phyloP scores from a whole-genome alignment of 31 red algal species.

The Endocladia muricata region DNA sequence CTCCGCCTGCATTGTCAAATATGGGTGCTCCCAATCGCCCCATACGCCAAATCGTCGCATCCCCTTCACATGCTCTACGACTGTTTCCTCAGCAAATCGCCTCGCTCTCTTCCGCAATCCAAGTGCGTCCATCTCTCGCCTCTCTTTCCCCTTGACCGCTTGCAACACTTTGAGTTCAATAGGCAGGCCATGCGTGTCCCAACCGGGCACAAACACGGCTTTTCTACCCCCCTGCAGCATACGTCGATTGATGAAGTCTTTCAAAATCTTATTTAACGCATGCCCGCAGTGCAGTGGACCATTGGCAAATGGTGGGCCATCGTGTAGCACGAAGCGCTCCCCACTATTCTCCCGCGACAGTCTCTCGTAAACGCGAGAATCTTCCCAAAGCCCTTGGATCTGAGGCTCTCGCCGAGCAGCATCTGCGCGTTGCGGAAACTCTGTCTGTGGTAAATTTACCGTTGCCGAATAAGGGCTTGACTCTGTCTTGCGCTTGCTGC shows the following conservation, averaged over 20 bases:
- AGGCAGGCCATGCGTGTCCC: constrained; percentile 98
- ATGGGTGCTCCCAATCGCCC: constrained; percentile 92
- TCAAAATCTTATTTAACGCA: constrained; percentile 98
- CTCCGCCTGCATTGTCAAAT: constrained; percentile 82
- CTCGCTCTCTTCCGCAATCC: constrained; percentile 72
- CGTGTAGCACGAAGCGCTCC: constrained; percentile 89
- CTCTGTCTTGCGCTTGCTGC: constrained; percentile 41
- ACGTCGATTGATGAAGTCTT: constrained; percentile 94
- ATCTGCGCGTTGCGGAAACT: constrained; percentile 93
- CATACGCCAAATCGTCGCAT: constrained; percentile 94
- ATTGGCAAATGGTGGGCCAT: constrained; percentile 99
- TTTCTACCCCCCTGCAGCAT: constrained; percentile 66
- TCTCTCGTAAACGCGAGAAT: constrained; percentile 67
- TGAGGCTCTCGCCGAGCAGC: constrained; percentile 80
- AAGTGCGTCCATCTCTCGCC: constrained; percentile 29
- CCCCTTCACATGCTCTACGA: constrained; percentile 68
- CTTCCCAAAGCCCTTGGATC: constrained; percentile 88
- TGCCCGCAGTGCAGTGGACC: constrained; percentile 96
- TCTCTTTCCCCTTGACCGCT: constrained; percentile 59
- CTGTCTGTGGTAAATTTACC: constrained; percentile 89
- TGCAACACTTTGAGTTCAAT: constrained; percentile 99
- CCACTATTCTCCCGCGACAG: constrained; percentile 61
- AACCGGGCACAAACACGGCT: constrained; percentile 92
- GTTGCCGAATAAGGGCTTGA: constrained; percentile 74
- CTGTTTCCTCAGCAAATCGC: constrained; percentile 80